Evolutionary conservation across 208 protist genomes (phyloP).

Genomic region (Acanthamoeba sp.): DNA sequence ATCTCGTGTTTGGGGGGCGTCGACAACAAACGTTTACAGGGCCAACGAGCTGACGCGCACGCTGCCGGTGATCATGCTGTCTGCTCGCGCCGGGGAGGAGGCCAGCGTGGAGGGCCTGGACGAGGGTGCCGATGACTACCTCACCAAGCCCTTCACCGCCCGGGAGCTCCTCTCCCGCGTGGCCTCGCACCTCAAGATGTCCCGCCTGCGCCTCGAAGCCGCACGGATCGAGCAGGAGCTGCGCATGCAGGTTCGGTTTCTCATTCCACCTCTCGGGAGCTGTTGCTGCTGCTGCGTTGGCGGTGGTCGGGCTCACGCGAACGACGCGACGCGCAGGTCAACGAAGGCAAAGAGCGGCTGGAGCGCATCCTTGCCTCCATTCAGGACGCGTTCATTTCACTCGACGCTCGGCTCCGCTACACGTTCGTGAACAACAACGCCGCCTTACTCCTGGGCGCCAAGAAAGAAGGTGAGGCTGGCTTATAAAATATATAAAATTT

Average conservation of each 20-base stretch:
- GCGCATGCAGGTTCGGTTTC: neutral
- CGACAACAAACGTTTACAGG: no score
- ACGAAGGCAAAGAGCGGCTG: neutral
- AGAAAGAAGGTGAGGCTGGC: neutral
- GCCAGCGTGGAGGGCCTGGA: slow-evolving; percentile 28
- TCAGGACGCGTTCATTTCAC: slow-evolving; percentile 27
- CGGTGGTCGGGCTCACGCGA: no score
- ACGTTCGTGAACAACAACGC: slow-evolving; percentile 54
- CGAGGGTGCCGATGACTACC: slow-evolving; percentile 77
- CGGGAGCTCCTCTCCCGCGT: slow-evolving; percentile 61
- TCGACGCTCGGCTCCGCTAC: neutral
- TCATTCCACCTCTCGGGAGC: no score
- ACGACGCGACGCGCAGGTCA: no score
- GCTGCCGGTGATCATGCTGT: slow-evolving; percentile 77
- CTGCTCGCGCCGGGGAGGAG: slow-evolving; percentile 77
- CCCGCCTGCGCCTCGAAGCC: neutral
- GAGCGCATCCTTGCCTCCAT: slow-evolving; percentile 53
- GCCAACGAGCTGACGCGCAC: slow-evolving; percentile 23
- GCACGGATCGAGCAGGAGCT: neutral
- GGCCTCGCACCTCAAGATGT: slow-evolving; percentile 38
- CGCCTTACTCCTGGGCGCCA: neutral
- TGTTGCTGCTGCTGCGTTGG: no score
- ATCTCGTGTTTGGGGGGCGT: no score
- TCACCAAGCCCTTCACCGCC: slow-evolving; percentile 76
- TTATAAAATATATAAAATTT: no score